Evolutionary conservation across 139 green algal species (phyloP).

Genomic region (Coccomyxa sp.): DNA sequence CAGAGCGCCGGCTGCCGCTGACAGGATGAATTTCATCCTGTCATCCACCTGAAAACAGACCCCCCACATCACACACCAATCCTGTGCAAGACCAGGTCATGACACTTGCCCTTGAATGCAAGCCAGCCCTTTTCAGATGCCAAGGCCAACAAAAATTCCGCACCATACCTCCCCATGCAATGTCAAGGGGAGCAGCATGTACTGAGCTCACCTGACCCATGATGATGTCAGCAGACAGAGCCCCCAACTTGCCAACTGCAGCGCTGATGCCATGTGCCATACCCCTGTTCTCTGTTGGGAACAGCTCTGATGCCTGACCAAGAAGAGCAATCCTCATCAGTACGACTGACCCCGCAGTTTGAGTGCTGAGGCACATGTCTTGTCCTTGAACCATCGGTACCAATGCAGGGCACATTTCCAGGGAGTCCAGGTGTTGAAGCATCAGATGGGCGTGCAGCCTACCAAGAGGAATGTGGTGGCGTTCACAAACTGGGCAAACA

Average conservation of each 20-base stretch:
- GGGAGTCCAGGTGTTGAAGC: background rate
- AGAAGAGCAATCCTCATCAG: background rate
- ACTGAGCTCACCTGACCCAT: constrained; percentile 19
- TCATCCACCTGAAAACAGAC: constrained; percentile 4
- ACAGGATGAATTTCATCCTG: constrained; percentile 41
- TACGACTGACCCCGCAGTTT: background rate
- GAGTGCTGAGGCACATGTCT: background rate
- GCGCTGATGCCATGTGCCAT: constrained; percentile 45
- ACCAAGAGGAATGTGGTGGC: constrained; percentile 42
- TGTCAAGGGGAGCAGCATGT: background rate
- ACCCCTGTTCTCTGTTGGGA: constrained; percentile 21
- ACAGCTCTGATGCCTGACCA: constrained; percentile 23
- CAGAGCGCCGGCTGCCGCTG: constrained; percentile 22
- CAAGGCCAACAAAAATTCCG: background rate
- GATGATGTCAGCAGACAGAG: constrained; percentile 36
- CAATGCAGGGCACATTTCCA: too few species aligned
- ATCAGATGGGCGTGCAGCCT: constrained; percentile 1
- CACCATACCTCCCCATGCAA: background rate
- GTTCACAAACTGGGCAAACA: constrained; percentile 72
- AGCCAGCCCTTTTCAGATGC: background rate
- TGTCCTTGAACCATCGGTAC: background rate
- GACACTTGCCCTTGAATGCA: background rate
- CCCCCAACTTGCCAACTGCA: constrained; percentile 53
- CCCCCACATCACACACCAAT: background rate
- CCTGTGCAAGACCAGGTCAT: background rate